Percentiles rank a stretch among this genome's conserved stretches.
Conservation (phyloP, 495 filamentous ascomycete genomes). For the Neurospora terricola region DNA sequence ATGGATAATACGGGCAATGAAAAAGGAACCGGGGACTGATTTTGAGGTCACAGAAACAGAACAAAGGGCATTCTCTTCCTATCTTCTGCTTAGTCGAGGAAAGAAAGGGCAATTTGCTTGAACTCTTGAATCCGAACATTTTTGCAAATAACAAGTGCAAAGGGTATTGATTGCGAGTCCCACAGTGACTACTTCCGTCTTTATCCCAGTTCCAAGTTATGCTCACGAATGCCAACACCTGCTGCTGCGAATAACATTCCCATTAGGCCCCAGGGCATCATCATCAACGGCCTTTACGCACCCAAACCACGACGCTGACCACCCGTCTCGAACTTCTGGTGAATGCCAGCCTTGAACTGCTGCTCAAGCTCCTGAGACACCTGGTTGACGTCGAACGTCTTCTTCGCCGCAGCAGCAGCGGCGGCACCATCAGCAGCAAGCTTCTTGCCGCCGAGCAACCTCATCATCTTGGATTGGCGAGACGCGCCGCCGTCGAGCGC, state of each 20-base stretch:
- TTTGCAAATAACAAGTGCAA: not conserved
- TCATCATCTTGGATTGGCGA: constrained; percentile 47
- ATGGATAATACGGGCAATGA: not conserved
- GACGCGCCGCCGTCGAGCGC: constrained; percentile 38
- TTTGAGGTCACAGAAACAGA: not conserved
- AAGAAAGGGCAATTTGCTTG: not conserved
- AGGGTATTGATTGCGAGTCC: not conserved
- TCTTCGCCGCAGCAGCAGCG: constrained; percentile 7
- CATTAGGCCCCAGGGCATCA: not conserved
- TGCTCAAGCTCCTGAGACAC: constrained; percentile 47
- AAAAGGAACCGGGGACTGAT: not conserved
- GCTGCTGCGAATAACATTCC: not conserved
- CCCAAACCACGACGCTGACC: constrained; percentile 45
- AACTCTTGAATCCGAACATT: not conserved
- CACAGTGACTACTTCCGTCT: not conserved
- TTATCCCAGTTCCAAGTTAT: not conserved
- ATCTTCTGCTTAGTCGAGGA: not conserved
- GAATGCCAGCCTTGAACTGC: constrained; percentile 48
- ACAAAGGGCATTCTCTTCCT: not conserved
- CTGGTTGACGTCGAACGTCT: constrained; percentile 24
- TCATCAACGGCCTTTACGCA: constrained; percentile 22
- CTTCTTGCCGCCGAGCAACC: constrained; percentile 45
- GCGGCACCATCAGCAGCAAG: constrained; percentile 7
- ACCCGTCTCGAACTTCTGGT: constrained; percentile 44
- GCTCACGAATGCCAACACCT: not conserved